Evolutionary conservation across 2,329 filamentous ascomycete species (phyloP).

Genomic region (Monilinia fructigena): DNA sequence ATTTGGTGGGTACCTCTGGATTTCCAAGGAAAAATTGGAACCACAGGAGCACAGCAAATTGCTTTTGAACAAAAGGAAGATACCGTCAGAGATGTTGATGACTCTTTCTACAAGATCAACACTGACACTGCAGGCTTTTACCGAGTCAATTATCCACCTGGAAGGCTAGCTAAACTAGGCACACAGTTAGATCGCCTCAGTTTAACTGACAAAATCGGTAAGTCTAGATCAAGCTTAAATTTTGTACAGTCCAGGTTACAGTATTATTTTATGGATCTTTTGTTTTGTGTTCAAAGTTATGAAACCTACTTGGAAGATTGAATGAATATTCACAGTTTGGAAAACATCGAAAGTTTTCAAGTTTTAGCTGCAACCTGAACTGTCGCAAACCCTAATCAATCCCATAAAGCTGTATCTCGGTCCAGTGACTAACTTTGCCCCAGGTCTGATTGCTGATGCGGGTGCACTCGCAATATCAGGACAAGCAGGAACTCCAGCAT

Average conservation of each 20-base stretch:
- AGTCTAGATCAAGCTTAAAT: neutral
- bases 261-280: neutral
- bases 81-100: conserved; percentile 70
- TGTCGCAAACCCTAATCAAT: neutral
- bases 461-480: conserved; percentile 87
- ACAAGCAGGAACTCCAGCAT: conserved; percentile 74
- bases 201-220: conserved; percentile 87
- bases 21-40: conserved; percentile 70
- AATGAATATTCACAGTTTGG: neutral
- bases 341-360: neutral
- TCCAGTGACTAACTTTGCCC: neutral
- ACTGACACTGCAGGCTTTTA: conserved; percentile 71
- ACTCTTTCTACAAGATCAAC: conserved; percentile 92
- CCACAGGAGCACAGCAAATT: conserved; percentile 60
- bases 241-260: neutral
- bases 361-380: neutral
- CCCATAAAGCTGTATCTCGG: neutral
- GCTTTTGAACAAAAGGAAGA: conserved; percentile 75
- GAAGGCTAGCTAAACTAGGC: conserved; percentile 72
- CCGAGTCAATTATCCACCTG: conserved; percentile 62
- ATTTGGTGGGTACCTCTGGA: conserved; percentile 95
- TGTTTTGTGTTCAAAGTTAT: neutral
- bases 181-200: conserved; percentile 72
- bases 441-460: conserved; percentile 75
- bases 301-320: neutral